Conservation (phyloP, 2,329 filamentous ascomycete species). For the Camptophora hylomeconis region DNA sequence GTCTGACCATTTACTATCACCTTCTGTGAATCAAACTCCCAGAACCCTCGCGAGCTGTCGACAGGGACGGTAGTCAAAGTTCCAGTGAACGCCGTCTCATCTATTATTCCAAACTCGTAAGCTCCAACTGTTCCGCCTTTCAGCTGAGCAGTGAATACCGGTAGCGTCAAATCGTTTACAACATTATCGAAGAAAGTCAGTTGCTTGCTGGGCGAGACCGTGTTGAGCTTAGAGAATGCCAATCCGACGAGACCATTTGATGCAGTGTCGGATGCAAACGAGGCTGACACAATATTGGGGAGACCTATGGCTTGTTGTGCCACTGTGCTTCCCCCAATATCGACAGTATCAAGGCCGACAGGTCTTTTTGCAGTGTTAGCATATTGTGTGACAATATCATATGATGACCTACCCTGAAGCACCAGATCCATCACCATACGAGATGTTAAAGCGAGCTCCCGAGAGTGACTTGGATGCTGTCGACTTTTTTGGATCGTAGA, state of each 20-base stretch:
- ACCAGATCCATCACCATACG: slow-evolving; percentile 55
- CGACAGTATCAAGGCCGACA: slow-evolving; percentile 55
- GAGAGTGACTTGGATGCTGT: slow-evolving; percentile 35
- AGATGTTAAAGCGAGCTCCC: slow-evolving; percentile 47
- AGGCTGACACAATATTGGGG: slow-evolving; percentile 43
- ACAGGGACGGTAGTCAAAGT: slow-evolving; percentile 49
- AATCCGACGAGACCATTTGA: slow-evolving; percentile 60
- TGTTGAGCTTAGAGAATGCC: slow-evolving; percentile 53
- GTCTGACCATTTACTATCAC: slow-evolving; percentile 42
- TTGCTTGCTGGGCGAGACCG: slow-evolving; percentile 47
- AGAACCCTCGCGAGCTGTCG: slow-evolving; percentile 52
- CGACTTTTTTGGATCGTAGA: slow-evolving; percentile 42
- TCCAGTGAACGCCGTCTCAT: slow-evolving; percentile 49
- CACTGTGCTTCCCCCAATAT: slow-evolving; percentile 52
- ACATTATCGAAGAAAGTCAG: slow-evolving; percentile 67
- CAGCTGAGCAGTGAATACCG: slow-evolving; percentile 59
- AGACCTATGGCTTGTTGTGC: slow-evolving; percentile 54
- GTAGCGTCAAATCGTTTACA: slow-evolving; percentile 44
- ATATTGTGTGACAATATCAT: too few relatives aligned
- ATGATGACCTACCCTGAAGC: too few relatives aligned
- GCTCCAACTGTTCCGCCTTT: slow-evolving; percentile 46
- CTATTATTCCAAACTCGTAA: slow-evolving; percentile 64
- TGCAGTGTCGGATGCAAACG: slow-evolving; percentile 46
- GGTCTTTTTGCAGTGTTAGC: too few relatives aligned
- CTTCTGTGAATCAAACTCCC: slow-evolving; percentile 48